A percentile compares a stretch with the other conserved stretches of the same genome.
These are phyloP conservation scores for Neurospora sp. DNA, from an alignment of 495 filamentous ascomycete genomes.

Conservation along the genomic window DNA sequence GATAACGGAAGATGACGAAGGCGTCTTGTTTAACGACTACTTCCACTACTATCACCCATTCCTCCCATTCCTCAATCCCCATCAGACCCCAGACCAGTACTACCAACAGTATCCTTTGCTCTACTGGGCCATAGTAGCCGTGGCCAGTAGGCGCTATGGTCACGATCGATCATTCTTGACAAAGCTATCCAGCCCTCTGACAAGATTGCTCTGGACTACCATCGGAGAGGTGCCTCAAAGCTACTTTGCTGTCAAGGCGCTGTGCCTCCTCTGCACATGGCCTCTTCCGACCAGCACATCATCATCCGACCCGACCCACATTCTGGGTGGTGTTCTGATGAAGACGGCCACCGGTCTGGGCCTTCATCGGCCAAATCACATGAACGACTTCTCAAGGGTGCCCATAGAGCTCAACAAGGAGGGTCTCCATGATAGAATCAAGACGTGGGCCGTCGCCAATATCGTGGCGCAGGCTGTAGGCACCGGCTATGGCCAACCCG, in stretches of 20 bases:
- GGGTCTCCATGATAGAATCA: conserved; percentile 74
- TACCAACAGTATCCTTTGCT: conserved; percentile 63
- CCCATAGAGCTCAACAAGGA: conserved; percentile 75
- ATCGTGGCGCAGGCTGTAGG: conserved; percentile 87
- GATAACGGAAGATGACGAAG: conserved; percentile 60
- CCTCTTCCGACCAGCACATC: conserved; percentile 81
- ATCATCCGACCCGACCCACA: conserved; percentile 80
- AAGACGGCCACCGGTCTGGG: conserved; percentile 86
- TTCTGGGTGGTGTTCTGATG: conserved; percentile 85
- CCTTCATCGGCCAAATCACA: conserved; percentile 79
- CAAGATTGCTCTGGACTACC: conserved; percentile 70
- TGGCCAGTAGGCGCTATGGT: conserved; percentile 67
- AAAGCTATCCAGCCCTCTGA: conserved; percentile 60
- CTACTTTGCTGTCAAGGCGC: conserved; percentile 84
- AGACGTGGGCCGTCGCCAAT: conserved; percentile 88
- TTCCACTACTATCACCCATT: conserved; percentile 80
- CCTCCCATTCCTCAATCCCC: conserved; percentile 66
- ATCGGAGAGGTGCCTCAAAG: conserved; percentile 74
- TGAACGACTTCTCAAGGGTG: conserved; percentile 81
- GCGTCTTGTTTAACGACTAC: conserved; percentile 70
- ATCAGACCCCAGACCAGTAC: conserved; percentile 64
- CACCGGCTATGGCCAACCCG: conserved; percentile 84
- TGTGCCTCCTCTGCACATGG: conserved; percentile 86
- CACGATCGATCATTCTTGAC: conserved; percentile 56
- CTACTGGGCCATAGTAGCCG: conserved; percentile 79